Conservation (phyloP, 306 rosid genomes). For the Astragalus glycyphyllos region DNA sequence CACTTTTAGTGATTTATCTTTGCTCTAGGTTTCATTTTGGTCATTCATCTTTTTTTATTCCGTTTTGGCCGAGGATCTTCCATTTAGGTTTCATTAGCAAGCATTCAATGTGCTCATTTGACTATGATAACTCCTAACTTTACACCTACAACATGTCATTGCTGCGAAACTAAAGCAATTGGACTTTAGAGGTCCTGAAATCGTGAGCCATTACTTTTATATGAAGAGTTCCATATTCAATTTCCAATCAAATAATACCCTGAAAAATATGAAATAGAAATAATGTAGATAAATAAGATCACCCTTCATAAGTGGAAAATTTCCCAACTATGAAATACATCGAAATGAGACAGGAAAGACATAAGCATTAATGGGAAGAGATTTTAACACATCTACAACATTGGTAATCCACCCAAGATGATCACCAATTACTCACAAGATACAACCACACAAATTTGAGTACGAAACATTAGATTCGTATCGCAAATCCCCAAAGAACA, state of each 20-base stretch:
- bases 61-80: too few species aligned
- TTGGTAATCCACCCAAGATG: conserved; percentile 16
- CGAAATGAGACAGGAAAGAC: conserved; percentile 6
- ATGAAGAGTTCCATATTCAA: conserved; percentile 78
- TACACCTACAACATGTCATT: neutral
- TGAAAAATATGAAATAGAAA: conserved; percentile 41
- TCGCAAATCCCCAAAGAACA: too few species aligned
- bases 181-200: conserved; percentile 24
- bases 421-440: conserved; percentile 13
- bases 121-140: conserved; percentile 1
- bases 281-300: conserved; percentile 16
- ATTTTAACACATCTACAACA: conserved; percentile 31
- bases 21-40: too few species aligned
- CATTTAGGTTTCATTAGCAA: neutral
- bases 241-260: conserved; percentile 85
- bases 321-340: conserved; percentile 25
- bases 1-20: too few species aligned
- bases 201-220: conserved; percentile 65
- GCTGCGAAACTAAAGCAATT: conserved; percentile 32
- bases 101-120: neutral
- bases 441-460: conserved; percentile 1
- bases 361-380: conserved; percentile 22
- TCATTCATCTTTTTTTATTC: too few species aligned
- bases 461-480: neutral
- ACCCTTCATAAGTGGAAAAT: conserved; percentile 22